Percentiles rank a stretch among this genome's conserved stretches.
Evolutionary conservation across 495 filamentous ascomycete genomes (phyloP).

Genomic region (Trypethelium eluteriae): DNA sequence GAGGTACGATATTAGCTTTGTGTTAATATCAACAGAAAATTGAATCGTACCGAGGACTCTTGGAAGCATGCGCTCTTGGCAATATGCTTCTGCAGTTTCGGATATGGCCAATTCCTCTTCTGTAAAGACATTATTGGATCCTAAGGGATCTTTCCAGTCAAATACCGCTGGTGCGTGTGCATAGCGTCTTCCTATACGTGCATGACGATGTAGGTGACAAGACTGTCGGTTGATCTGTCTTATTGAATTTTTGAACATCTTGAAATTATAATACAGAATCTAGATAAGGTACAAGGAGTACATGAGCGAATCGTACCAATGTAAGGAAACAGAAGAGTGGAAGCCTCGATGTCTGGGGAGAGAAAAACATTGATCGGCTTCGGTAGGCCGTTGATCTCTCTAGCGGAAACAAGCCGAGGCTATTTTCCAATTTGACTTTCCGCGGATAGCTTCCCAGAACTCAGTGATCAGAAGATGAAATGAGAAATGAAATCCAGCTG

Average conservation of each 20-base stretch:
- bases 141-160: slow-evolving; percentile 88
- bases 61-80: slow-evolving; percentile 79
- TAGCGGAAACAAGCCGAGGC: neutral
- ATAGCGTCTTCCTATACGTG: slow-evolving; percentile 38
- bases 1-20: neutral
- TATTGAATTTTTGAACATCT: slow-evolving; percentile 39
- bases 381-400: neutral
- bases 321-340: neutral
- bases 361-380: neutral
- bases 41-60: slow-evolving; percentile 68
- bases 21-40: slow-evolving; percentile 16
- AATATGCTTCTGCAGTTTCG: slow-evolving; percentile 84
- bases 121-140: slow-evolving; percentile 62
- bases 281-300: neutral
- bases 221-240: slow-evolving; percentile 35
- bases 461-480: no score
- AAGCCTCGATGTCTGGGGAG: neutral
- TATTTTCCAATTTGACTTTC: neutral
- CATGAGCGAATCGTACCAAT: neutral
- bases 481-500: no score
- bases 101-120: slow-evolving; percentile 85
- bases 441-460: neutral
- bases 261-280: slow-evolving; percentile 13
- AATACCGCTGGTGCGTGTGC: slow-evolving; percentile 55
- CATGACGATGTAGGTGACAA: slow-evolving; percentile 22